Conservation (phyloP, 192 early-diverging fungal species). For the Coemansia sp. region DNA sequence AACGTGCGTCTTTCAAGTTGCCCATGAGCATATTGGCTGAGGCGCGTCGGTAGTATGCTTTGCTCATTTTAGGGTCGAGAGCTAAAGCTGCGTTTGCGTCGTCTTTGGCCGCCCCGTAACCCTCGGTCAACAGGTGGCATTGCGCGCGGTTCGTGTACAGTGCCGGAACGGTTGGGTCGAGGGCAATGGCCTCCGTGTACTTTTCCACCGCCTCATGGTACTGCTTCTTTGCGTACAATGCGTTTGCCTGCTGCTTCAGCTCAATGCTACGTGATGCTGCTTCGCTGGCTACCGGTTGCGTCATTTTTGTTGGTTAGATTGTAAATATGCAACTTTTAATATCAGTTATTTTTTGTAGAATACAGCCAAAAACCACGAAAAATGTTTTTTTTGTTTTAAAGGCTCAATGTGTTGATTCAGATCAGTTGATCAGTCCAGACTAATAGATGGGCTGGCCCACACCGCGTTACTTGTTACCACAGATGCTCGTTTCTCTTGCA, state of each 20-base stretch:
- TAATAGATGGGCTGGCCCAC: background rate
- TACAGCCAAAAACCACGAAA: background rate
- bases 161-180: slow-evolving; percentile 78
- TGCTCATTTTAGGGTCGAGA: slow-evolving; percentile 79
- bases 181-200: slow-evolving; percentile 85
- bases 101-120: slow-evolving; percentile 77
- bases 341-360: background rate
- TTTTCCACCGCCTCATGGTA: slow-evolving; percentile 88
- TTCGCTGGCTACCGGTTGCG: slow-evolving; percentile 11
- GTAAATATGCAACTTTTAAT: background rate
- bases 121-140: slow-evolving; percentile 81
- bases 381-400: background rate
- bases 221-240: slow-evolving; percentile 56
- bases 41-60: slow-evolving; percentile 95
- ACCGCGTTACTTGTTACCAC: background rate
- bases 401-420: background rate
- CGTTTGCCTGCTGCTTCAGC: slow-evolving; percentile 49
- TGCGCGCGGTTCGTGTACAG: slow-evolving; percentile 94
- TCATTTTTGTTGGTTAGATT: background rate
- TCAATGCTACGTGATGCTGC: slow-evolving; percentile 14
- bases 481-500: background rate
- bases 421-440: background rate
- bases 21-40: slow-evolving; percentile 84
- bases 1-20: slow-evolving; percentile 79
- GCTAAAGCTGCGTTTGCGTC: slow-evolving; percentile 85